Evolutionary conservation across 495 filamentous ascomycete species (phyloP).

Genomic region (Aspergillus leporis): DNA sequence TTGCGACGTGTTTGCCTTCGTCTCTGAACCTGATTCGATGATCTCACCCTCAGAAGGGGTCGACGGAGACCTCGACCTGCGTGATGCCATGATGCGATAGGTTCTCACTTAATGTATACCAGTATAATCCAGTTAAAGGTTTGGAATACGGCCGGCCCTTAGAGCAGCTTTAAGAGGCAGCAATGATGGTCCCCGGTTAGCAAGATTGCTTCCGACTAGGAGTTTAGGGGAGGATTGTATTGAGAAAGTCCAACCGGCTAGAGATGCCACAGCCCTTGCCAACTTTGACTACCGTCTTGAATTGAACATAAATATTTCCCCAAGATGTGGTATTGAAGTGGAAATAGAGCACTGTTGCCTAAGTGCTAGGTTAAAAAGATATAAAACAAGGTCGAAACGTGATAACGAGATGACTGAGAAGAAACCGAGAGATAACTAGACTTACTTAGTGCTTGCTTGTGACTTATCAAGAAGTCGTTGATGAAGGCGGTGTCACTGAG

Average conservation of each 20-base stretch:
- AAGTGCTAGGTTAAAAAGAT: neutral
- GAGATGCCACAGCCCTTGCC: slow-evolving; percentile 30
- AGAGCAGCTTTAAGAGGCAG: slow-evolving; percentile 29
- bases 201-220: slow-evolving; percentile 22
- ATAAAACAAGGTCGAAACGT: neutral
- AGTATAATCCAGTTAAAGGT: neutral
- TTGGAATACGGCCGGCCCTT: slow-evolving; percentile 6
- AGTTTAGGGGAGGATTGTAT: slow-evolving; percentile 21
- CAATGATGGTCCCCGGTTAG: slow-evolving; percentile 29
- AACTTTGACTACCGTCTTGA: slow-evolving; percentile 22
- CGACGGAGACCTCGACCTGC: slow-evolving; percentile 47
- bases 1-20: slow-evolving; percentile 75
- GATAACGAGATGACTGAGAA: neutral
- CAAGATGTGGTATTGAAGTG: neutral
- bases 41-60: slow-evolving; percentile 82
- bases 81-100: slow-evolving; percentile 35
- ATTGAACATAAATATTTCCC: slow-evolving; percentile 20
- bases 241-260: slow-evolving; percentile 53
- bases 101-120: neutral
- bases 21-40: slow-evolving; percentile 69
- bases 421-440: neutral
- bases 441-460: neutral
- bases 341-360: neutral
- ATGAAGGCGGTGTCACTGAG: slow-evolving; percentile 15
- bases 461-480: slow-evolving; percentile 2